Base-by-base conservation (phyloP, 768 basidiomycete species). In the Lentinula detonsa region DNA sequence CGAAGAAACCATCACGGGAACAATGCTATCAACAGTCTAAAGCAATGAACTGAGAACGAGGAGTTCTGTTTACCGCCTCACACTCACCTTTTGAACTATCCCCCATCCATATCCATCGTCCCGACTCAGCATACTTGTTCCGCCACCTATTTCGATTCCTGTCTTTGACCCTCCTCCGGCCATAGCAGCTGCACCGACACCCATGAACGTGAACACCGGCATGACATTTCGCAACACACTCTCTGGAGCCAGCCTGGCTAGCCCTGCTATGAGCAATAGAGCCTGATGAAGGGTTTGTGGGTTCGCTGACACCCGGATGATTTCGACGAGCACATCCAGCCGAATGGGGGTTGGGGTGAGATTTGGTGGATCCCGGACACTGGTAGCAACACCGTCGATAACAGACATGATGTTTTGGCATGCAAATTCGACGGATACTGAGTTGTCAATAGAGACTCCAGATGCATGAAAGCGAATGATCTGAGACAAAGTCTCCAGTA, bases 171-270 rank as follows among this genome's bases (percentile, higher is more conserved):
- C 23, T 43, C 55, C 55, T 15, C 55, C 55, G 7, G 40, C 23
- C 55, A 43, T 56, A 21, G 55, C 37, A 42, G 40, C 55, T 5
- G 40, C 55, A 23, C 55, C 55, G 3, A 56, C 40, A 40, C 97
- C 96, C 93, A 98, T 98, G 75, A 98, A 98, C 0, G 95, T 98
- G 78, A 99, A 98, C 49, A 99, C 87, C 3, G 97, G 96, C 93
- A 99, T 97, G 55, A 98, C 83, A 66, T 96, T 94, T 68, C 91
- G 93, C 11, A 98, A 78, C 34, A 96, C 93, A 10, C 93, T 91
- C 60, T 95, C 93, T 0, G 96, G 95, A 0, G 89, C 87, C 39
- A 98, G 77, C 16, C 87, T 83, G 2, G 93, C 91, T 59, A 98
- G 73, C 63, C 81, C 88, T 5, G 94, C 88, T 73, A 97, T 88